Base-by-base conservation (phyloP, 768 basidiomycete species). In the Rhizopogon vesiculosus region DNA sequence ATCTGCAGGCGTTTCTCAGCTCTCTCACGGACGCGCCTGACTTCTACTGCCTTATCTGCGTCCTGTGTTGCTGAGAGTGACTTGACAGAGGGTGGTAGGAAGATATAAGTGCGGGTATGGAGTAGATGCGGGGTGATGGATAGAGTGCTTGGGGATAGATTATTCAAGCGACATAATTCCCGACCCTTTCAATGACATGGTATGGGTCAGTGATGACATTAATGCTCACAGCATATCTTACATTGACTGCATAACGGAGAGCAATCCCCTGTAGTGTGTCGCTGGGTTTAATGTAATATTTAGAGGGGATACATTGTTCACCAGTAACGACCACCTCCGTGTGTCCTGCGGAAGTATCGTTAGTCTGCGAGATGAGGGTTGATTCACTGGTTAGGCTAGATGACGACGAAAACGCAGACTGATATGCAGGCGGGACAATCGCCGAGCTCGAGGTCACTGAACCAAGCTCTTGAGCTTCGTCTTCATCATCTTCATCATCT, bases 91-190 rank as follows among this genome's bases (percentile, higher is more conserved):
- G 77, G 71, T 1, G 86, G 86, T 9, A 89, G 72, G 15, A 74
- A 65, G 55, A 91, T 68, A 57, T 72, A 79, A 1, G 74, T 71
- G 5, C 87, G 81, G 1, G 88, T 89, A 66, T 89, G 87, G 15
- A 91, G 73, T 7, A 91, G 72, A 63, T 90, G 86, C 6, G 89
- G 89, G 0, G 83, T 89, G 0, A 85, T 89, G 55, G 73, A 80
- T 18, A 91, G 69, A 3, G 86, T 83, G 62, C 79, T 86, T 5
- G 75, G 69, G 0, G 88, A 85, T 12, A 91, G 77, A 43, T 77
- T 78, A 64, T 91, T 91, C 13, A 88, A 69, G 18, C 72, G 80
- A 64, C 87, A 89, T 3, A 91, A 72, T 39, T 78, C 73, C 31
- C 78, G 78, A 42, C 78, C 82, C 87, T 83, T 19, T 19, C 35